phyloP scores from a whole-genome alignment of 2,329 filamentous ascomycete genomes.

The Cordyceps tenuipes region DNA sequence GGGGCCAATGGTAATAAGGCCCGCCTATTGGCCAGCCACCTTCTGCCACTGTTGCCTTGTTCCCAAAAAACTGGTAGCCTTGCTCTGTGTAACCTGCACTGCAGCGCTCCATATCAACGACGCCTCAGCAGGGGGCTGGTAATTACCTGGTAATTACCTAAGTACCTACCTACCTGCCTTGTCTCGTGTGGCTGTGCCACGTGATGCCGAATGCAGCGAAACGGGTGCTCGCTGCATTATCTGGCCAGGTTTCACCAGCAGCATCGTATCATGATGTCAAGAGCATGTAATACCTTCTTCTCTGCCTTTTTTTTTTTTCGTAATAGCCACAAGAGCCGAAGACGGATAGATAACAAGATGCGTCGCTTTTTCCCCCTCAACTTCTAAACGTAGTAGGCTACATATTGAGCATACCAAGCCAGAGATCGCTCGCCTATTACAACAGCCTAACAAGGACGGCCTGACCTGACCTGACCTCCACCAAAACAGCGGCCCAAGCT shows the following conservation, averaged over 20 bases:
- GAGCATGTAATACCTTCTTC: no score
- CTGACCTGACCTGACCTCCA: neutral
- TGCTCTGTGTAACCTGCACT: neutral
- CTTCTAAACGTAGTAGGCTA: neutral
- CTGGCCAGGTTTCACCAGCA: no score
- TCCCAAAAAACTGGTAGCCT: neutral
- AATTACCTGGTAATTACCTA: no score
- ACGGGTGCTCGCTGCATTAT: neutral
- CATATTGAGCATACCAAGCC: neutral
- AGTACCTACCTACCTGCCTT: no score
- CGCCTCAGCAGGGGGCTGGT: neutral
- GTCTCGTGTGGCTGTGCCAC: slow-evolving; percentile 8
- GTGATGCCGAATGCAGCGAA: slow-evolving; percentile 4
- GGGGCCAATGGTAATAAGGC: slow-evolving; percentile 3
- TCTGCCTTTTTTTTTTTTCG: neutral
- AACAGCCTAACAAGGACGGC: neutral
- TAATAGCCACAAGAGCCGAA: neutral
- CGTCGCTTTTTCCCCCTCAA: neutral
- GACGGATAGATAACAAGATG: neutral
- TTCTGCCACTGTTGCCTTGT: no score
- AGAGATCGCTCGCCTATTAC: neutral
- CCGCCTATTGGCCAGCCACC: neutral
- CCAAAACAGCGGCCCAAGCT: neutral
- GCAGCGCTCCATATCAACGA: neutral
- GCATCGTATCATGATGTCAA: neutral